Evolutionary conservation across 805 yeast genomes (phyloP).

Genomic region (Candida nanaspora): DNA sequence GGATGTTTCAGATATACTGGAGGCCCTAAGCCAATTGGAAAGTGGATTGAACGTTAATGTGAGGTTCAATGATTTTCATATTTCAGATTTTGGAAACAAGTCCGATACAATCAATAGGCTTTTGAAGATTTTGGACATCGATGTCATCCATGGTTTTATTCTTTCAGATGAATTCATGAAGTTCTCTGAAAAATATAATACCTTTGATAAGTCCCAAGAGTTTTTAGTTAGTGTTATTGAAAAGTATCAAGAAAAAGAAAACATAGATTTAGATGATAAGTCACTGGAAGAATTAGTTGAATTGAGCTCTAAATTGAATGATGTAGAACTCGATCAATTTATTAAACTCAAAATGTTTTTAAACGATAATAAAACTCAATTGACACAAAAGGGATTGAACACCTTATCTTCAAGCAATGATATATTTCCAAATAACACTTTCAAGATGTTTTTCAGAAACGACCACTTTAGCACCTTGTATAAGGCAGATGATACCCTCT

Average conservation of each 20-base stretch:
- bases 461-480: constrained; percentile 78
- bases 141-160: constrained; percentile 72
- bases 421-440: constrained; percentile 41
- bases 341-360: constrained; percentile 33
- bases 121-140: constrained; percentile 17
- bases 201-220: constrained; percentile 25
- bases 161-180: constrained; percentile 1
- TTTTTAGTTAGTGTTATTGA: constrained; percentile 15
- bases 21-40: constrained; percentile 54
- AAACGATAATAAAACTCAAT: constrained; percentile 61
- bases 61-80: constrained; percentile 37
- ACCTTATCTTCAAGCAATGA: constrained; percentile 28
- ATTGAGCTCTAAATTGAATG: background rate
- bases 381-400: constrained; percentile 61
- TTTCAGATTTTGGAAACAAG: constrained; percentile 14
- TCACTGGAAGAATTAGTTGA: constrained; percentile 3
- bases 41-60: constrained; percentile 74
- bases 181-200: constrained; percentile 3
- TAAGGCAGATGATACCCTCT: constrained; percentile 43
- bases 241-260: constrained; percentile 2
- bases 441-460: constrained; percentile 76
- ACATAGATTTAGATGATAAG: constrained; percentile 4
- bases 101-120: constrained; percentile 14
- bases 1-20: constrained; percentile 34
- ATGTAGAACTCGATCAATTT: constrained; percentile 5